A percentile compares a stretch with the other conserved stretches of the same genome.
phyloP scores from a whole-genome alignment of 2,329 filamentous ascomycete species.

The Emergomyces orientalis region DNA sequence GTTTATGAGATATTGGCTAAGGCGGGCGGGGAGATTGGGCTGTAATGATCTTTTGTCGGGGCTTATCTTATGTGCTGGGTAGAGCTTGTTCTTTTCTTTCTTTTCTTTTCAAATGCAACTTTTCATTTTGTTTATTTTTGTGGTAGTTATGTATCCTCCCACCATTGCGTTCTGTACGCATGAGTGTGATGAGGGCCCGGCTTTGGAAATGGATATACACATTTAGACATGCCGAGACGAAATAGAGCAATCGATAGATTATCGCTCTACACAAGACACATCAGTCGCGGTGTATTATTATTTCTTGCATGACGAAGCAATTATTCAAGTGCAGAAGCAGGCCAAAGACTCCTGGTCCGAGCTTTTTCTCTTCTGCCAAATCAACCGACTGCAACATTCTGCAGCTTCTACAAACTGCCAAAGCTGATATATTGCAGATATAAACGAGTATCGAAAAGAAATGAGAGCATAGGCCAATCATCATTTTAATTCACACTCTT shows the following conservation, averaged over 20 bases:
- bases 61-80: background rate
- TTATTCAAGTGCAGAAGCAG: background rate
- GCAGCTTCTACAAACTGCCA: no score
- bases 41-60: conserved; percentile 23
- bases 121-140: background rate
- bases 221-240: background rate
- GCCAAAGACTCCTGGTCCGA: background rate
- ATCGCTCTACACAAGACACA: background rate
- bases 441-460: no score
- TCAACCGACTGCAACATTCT: no score
- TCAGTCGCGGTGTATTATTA: background rate
- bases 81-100: background rate
- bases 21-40: conserved; percentile 58
- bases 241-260: background rate
- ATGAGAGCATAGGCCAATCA: no score
- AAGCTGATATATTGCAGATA: no score
- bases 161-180: background rate
- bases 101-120: background rate
- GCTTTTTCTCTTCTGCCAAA: background rate
- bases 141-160: background rate
- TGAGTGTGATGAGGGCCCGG: background rate
- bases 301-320: background rate
- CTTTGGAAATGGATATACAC: background rate
- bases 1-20: conserved; percentile 82
- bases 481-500: no score